Conservation (phyloP, 2,329 filamentous ascomycete species). For the Beauveria sp. region DNA sequence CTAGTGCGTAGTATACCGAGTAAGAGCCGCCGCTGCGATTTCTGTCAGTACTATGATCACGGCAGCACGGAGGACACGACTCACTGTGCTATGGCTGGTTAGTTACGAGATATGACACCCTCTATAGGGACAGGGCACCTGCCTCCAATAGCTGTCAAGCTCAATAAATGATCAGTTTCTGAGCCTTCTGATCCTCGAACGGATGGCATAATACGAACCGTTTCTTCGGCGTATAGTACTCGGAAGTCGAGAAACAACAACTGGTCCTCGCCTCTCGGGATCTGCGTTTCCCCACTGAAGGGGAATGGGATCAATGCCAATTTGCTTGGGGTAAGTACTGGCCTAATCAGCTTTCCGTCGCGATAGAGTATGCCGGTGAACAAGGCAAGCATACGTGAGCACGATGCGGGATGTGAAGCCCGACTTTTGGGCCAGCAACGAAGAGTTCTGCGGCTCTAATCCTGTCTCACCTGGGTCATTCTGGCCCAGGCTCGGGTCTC, state of each 20-base stretch:
- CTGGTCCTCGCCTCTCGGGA: conserved; percentile 68
- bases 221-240: conserved; percentile 75
- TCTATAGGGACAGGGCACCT: conserved; percentile 18
- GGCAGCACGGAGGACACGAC: conserved; percentile 10
- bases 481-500: background rate
- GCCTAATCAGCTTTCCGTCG: background rate
- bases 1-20: conserved; percentile 89
- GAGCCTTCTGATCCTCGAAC: background rate
- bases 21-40: conserved; percentile 69
- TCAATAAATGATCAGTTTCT: conserved; percentile 5
- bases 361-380: background rate
- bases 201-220: conserved; percentile 42
- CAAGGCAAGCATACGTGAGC: conserved; percentile 35
- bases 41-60: conserved; percentile 7
- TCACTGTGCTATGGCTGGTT: conserved; percentile 28
- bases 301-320: conserved; percentile 85
- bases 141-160: conserved; percentile 48
- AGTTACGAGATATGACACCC: background rate
- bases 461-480: background rate
- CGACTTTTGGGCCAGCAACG: conserved; percentile 31
- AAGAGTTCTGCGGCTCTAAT: conserved; percentile 18
- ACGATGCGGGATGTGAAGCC: conserved; percentile 47
- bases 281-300: conserved; percentile 83
- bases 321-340: conserved; percentile 85
- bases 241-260: conserved; percentile 72